phyloP scores from a whole-genome alignment of 2,329 filamentous ascomycete species.

The Verticillium longisporum region DNA sequence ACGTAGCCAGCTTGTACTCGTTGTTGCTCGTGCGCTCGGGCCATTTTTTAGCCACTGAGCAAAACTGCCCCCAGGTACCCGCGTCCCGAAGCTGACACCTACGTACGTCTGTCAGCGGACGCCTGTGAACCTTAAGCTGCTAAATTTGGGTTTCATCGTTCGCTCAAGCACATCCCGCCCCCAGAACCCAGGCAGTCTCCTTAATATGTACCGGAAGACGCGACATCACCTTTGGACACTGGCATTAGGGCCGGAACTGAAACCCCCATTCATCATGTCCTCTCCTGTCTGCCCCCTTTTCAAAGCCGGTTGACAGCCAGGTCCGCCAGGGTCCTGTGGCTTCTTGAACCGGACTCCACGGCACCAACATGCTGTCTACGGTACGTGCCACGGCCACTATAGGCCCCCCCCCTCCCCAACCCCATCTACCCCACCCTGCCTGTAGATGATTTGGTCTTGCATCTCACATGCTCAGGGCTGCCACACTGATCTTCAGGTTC shows the following conservation, averaged over 20 bases:
- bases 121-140: neutral
- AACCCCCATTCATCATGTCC: neutral
- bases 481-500: neutral
- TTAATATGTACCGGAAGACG: too few relatives aligned
- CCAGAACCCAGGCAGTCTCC: too few relatives aligned
- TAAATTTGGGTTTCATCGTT: neutral
- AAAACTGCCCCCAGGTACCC: neutral
- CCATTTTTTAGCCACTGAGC: neutral
- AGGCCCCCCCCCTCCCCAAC: neutral
- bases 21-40: neutral
- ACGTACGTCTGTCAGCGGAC: neutral
- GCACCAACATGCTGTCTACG: neutral
- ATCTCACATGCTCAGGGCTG: neutral
- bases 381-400: neutral
- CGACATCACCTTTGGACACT: neutral
- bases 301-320: neutral
- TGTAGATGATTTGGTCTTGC: neutral
- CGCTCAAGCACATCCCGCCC: neutral
- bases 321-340: neutral
- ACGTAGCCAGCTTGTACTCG: neutral
- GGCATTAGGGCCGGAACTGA: neutral
- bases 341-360: neutral
- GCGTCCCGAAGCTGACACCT: neutral
- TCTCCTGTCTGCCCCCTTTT: neutral
- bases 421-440: neutral